Evolutionary conservation across 2,329 filamentous ascomycete genomes (phyloP), one percentile per base, ranked within the genome.

Genomic region (Calycina marina): DNA sequence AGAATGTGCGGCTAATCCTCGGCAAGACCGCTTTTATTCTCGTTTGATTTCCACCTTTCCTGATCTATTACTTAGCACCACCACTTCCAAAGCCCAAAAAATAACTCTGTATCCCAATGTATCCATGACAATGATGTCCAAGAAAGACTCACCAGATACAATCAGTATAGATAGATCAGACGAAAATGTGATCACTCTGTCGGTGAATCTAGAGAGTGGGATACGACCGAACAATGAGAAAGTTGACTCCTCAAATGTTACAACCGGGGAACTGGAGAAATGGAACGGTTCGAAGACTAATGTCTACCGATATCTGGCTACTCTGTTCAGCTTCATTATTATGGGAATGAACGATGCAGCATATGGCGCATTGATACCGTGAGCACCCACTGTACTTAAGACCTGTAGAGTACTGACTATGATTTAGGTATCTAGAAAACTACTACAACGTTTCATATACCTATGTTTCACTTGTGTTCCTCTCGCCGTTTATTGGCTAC

Each of bases 401-500:
- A 18, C 6, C 22, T 14, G 28, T 18, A 17, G 32, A 30, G 34
- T 30, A n/a, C 22, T 37, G n/a, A 37, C 20, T n/a, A 8, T 9
- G 8, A 9, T 9, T 22, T n/a, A 22, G 20, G n/a, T 22, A 42
- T 32, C 32, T 45, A 3, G 39, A 43, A 36, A 33, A 27, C 6
- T 77, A 77, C 54, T 80, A 80, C 53, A 36, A 59, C 32, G 55
- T 79, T 26, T 62, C 58, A 28, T 79, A 79, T 49, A 66, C 69
- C 4, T 56, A 76, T 34, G 64, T 82, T 3, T 77, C 77, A 0
- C 60, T 78, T 2, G 56, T 80, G 20, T 82, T 81, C 50, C 59
- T 82, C 5, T 65, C 75, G 0, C 74, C 75, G 0, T 71, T 80
- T 30, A 55, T 68, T 2, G 77, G 76, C 24, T 82, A 82, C 52